Base-by-base conservation (phyloP, 2,329 filamentous ascomycete genomes). In the Pleomassaria siparia region DNA sequence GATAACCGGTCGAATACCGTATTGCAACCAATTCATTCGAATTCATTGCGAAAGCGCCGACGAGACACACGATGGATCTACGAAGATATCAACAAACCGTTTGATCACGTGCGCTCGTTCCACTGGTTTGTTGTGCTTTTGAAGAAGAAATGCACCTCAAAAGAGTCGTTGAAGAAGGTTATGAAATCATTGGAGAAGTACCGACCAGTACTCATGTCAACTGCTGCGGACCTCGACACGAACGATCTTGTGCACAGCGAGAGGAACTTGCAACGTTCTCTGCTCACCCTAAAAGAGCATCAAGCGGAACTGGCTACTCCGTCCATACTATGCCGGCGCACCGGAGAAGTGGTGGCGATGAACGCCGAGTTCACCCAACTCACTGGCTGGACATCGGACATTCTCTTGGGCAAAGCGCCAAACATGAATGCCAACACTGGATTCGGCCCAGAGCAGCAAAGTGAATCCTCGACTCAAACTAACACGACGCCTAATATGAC, bases 161-260 rank as follows among this genome's bases (percentile, higher is more conserved):
- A 85, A 11, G 85, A 84, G 55, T 91, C 91, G 72, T 86, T 87
- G 0, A 72, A 92, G 20, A 84, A 86, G 48, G 95, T 96, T 56
- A 91, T 90, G 49, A 89, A 91, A 72, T 87, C 91, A 0, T 80
- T 99, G 43, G 87, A 89, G 6, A 90, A 88, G 36, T 95, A 96
- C 59, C 86, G 94, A 7, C 92, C 94, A 1, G 94, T 91, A 0
- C 94, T 99, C 66, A 92, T 97, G 54, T 86, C 91, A 10, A 95
- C 90, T 53, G 95, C 89, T 16, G 88, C 89, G 62, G 91, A 89
- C n/a, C 76, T 97, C 51, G 91, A 90, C 55, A 80, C 86, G 15
- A 87, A 94, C 62, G 94, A 99, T 70, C 77, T 97, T 22, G 85
- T 99, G 18, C 96, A 97, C 70, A 96, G 96, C 88, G 94, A 99